phyloP scores from a whole-genome alignment of 129 eudicot species.

The sunflower (Helianthus annuus) region DNA sequence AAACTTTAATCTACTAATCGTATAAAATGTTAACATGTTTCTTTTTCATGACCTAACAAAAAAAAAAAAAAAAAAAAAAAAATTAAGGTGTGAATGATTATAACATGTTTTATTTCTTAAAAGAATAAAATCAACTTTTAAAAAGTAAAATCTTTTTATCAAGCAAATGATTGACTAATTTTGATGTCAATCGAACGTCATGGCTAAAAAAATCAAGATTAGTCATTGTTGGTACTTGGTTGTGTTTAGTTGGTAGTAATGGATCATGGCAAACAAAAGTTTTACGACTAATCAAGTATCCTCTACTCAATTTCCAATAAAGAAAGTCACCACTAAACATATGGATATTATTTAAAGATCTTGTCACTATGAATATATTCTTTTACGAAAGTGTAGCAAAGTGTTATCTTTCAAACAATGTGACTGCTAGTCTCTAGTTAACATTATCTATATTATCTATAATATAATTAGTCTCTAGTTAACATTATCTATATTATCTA shows the following conservation, averaged over 20 bases:
- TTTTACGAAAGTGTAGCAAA: too few species aligned
- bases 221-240: background rate
- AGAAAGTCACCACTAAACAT: too few species aligned
- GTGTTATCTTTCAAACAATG: too few species aligned
- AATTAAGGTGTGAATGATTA: background rate
- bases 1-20: background rate
- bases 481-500: too few species aligned
- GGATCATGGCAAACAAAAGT: background rate
- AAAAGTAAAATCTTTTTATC: background rate
- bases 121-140: background rate
- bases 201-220: background rate
- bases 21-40: background rate
- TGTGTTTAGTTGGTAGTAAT: conserved; percentile 1
- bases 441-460: too few species aligned
- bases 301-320: too few species aligned
- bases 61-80: background rate
- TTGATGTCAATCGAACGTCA: conserved; percentile 14
- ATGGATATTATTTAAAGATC: too few species aligned
- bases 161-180: conserved; percentile 1
- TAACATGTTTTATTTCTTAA: background rate
- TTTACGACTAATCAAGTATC: background rate
- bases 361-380: too few species aligned
- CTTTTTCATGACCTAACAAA: background rate
- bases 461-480: too few species aligned
- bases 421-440: too few species aligned